phyloP scores from a whole-genome alignment of 1,139 yeast genomes.

The Magnusiomyces paraingens region DNA sequence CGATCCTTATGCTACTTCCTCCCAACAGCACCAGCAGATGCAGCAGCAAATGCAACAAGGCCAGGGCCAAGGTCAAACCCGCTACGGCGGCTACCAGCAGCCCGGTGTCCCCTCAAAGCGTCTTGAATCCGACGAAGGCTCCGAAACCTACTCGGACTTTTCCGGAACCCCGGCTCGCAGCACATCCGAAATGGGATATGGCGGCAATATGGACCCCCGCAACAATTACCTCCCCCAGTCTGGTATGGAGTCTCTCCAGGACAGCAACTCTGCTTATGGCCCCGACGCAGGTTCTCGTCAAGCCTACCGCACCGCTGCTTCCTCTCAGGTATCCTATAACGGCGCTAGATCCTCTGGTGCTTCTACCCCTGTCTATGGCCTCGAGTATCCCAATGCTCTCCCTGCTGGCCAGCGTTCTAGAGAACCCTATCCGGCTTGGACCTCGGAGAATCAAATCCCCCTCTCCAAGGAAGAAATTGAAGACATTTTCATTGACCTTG shows the following conservation, averaged over 20 bases:
- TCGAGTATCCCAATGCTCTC: constrained; percentile 59
- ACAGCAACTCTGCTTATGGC: constrained; percentile 26
- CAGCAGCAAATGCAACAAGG: constrained; percentile 15
- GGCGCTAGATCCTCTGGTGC: constrained; percentile 91
- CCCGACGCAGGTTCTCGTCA: constrained; percentile 16
- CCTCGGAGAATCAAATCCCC: constrained; percentile 84
- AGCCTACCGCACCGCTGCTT: constrained; percentile 25
- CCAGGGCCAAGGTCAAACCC: neutral
- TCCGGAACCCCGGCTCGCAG: constrained; percentile 28
- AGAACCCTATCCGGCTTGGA: constrained; percentile 97
- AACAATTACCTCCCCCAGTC: constrained; percentile 27
- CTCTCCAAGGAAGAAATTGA: constrained; percentile 82
- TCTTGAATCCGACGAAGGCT: constrained; percentile 34
- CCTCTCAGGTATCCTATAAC: constrained; percentile 48
- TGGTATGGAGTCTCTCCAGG: constrained; percentile 27
- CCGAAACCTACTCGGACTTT: constrained; percentile 40
- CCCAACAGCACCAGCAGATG: constrained; percentile 17
- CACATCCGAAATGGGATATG: constrained; percentile 35
- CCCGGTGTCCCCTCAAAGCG: constrained; percentile 22
- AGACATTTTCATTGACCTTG: constrained; percentile 81
- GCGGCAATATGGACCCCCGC: constrained; percentile 19
- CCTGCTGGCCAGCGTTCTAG: constrained; percentile 37
- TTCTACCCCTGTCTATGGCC: constrained; percentile 91
- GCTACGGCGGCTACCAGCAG: constrained; percentile 18
- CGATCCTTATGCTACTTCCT: constrained; percentile 28